phyloP scores from a whole-genome alignment of 352 stramenopile species.

The Phytopythium vexans region DNA sequence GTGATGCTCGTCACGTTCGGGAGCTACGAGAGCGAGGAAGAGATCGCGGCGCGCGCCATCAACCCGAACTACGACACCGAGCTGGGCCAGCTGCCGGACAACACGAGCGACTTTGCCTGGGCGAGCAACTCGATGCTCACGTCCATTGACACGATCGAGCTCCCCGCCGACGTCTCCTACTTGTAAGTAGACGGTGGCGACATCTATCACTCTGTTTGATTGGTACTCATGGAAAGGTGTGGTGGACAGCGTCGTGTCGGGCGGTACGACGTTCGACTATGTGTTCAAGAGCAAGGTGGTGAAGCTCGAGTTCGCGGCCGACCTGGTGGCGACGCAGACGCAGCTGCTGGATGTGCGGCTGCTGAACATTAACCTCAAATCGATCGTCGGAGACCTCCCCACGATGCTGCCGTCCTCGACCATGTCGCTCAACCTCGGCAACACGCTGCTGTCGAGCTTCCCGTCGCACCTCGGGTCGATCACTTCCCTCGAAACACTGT shows the following conservation, averaged over 20 bases:
- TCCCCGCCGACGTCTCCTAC: conserved; percentile 10
- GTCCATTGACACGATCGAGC: conserved; percentile 10
- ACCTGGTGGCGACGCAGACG: conserved; percentile 15
- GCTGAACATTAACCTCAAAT: conserved; percentile 18
- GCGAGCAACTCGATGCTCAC: conserved; percentile 24
- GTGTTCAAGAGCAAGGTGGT: conserved; percentile 18
- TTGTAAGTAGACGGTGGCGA: too few relatives aligned
- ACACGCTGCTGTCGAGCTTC: conserved; percentile 20
- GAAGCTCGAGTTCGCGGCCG: conserved; percentile 13
- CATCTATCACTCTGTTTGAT: too few relatives aligned
- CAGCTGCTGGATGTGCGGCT: conserved; percentile 15
- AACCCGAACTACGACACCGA: conserved; percentile 10
- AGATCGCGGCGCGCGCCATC: conserved; percentile 11
- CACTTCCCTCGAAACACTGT: conserved; percentile 12
- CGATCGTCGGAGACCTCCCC: conserved; percentile 14
- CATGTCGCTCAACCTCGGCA: conserved; percentile 21
- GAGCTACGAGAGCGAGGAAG: conserved; percentile 20
- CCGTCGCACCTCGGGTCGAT: conserved; percentile 11
- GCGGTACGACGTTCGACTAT: conserved; percentile 11
- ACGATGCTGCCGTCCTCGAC: conserved; percentile 16
- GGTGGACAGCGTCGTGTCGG: conserved; percentile 8
- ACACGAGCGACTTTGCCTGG: conserved; percentile 19
- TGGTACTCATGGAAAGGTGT: background rate
- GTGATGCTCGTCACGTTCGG: conserved; percentile 24
- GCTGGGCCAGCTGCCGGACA: conserved; percentile 11